These are phyloP conservation scores for Galerina sulciceps DNA, from an alignment of 768 basidiomycete genomes.

Conservation along the genomic window DNA sequence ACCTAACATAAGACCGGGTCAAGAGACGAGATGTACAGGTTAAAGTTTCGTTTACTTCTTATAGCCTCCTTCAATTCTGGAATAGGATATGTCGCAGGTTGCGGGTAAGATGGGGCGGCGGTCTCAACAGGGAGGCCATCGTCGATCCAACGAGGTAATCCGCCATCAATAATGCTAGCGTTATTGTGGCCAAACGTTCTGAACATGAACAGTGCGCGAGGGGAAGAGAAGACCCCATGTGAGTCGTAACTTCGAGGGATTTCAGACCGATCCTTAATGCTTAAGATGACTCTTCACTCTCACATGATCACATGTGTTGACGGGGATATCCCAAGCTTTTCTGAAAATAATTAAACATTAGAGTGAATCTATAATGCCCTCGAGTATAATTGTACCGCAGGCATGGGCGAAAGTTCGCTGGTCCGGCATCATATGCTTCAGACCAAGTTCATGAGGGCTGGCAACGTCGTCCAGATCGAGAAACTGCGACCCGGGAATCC, in stretches of 20 bases:
- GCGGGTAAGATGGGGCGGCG: slow-evolving; percentile 31
- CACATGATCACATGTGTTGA: slow-evolving; percentile 85
- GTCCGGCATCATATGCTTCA: slow-evolving; percentile 95
- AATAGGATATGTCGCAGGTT: slow-evolving; percentile 47
- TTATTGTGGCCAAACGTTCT: slow-evolving; percentile 86
- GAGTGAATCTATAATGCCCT: neutral
- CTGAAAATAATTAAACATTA: slow-evolving; percentile 30
- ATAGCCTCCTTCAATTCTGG: slow-evolving; percentile 57
- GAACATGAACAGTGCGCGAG: slow-evolving; percentile 94
- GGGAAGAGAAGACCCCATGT: slow-evolving; percentile 89
- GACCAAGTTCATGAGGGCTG: slow-evolving; percentile 71
- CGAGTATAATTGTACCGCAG: slow-evolving; percentile 56
- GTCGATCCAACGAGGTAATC: slow-evolving; percentile 80
- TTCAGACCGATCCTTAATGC: slow-evolving; percentile 2
- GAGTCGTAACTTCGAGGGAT: slow-evolving; percentile 73
- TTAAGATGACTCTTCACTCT: slow-evolving; percentile 17
- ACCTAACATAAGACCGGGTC: slow-evolving; percentile 43
- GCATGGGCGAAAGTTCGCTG: slow-evolving; percentile 72
- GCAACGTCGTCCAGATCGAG: slow-evolving; percentile 84
- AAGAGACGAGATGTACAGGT: slow-evolving; percentile 4
- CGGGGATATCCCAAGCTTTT: slow-evolving; percentile 71
- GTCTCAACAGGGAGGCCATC: slow-evolving; percentile 63
- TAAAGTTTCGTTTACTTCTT: slow-evolving; percentile 46
- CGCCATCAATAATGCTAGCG: slow-evolving; percentile 92
- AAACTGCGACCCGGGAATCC: slow-evolving; percentile 74